phyloP scores from a whole-genome alignment of 331 rosid species.

The Ulmus americana region DNA sequence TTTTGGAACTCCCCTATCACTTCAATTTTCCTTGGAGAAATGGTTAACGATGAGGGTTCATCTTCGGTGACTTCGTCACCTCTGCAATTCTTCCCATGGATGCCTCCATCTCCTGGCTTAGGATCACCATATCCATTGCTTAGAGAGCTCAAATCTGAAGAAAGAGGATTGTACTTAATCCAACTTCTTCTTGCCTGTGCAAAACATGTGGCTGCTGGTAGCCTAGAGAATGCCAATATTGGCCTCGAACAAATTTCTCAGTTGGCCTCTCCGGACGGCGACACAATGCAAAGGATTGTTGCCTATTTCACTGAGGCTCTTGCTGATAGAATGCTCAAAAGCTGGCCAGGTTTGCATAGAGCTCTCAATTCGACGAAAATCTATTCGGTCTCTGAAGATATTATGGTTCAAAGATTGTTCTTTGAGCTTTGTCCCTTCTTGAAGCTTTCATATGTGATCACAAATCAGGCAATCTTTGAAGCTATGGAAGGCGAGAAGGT shows the following conservation, averaged over 20 bases:
- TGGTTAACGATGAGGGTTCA: slow-evolving; percentile 40
- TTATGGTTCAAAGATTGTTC: slow-evolving; percentile 53
- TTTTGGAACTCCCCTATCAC: neutral
- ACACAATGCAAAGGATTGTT: slow-evolving; percentile 62
- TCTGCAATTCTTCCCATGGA: slow-evolving; percentile 30
- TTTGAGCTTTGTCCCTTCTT: slow-evolving; percentile 67
- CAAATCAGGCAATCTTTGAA: slow-evolving; percentile 74
- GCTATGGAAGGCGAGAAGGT: slow-evolving; percentile 66
- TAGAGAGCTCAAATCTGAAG: slow-evolving; percentile 50
- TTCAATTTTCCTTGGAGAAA: slow-evolving; percentile 10
- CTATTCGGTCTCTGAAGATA: slow-evolving; percentile 43
- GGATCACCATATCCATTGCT: slow-evolving; percentile 61
- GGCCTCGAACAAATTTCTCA: slow-evolving; percentile 63
- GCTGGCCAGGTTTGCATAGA: slow-evolving; percentile 57
- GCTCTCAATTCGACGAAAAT: slow-evolving; percentile 57
- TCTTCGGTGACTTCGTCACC: slow-evolving; percentile 33
- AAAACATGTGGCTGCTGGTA: slow-evolving; percentile 57
- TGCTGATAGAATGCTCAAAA: slow-evolving; percentile 54
- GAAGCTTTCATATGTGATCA: slow-evolving; percentile 58
- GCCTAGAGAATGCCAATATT: slow-evolving; percentile 60
- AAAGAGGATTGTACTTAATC: slow-evolving; percentile 44
- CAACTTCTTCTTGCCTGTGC: slow-evolving; percentile 57
- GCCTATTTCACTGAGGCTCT: slow-evolving; percentile 75
- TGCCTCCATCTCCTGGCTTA: slow-evolving; percentile 26
- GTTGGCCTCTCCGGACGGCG: slow-evolving; percentile 61